phyloP scores from a whole-genome alignment of 768 basidiomycete genomes.

The Boletellus ananas region DNA sequence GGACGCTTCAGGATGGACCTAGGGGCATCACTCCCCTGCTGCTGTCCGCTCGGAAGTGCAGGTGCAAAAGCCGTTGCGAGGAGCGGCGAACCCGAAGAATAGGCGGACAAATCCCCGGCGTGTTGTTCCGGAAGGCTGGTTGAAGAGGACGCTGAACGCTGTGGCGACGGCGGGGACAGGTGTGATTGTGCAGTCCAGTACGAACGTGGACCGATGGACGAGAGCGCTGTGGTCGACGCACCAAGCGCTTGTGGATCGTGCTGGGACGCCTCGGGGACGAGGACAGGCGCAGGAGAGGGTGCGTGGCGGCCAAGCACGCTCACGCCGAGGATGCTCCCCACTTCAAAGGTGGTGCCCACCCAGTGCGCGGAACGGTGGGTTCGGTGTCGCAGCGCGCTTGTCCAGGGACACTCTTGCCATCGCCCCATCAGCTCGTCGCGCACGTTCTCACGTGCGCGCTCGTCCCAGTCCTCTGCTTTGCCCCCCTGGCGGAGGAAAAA shows the following conservation, averaged over 20 bases:
- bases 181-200: conserved; percentile 22
- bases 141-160: conserved; percentile 11
- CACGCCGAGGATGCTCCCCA: conserved; percentile 73
- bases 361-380: conserved; percentile 36
- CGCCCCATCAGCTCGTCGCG: conserved; percentile 54
- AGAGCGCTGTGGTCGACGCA: conserved; percentile 19
- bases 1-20: conserved; percentile 25
- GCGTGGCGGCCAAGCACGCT: conserved; percentile 43
- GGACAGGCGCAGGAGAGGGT: not conserved
- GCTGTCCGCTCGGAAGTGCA: conserved; percentile 7
- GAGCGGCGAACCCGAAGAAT: conserved; percentile 26
- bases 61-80: conserved; percentile 11
- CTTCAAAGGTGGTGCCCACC: conserved; percentile 74
- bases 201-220: conserved; percentile 21
- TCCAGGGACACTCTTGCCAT: conserved; percentile 73
- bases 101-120: conserved; percentile 9
- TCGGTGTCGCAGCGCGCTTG: conserved; percentile 37
- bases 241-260: conserved; percentile 3
- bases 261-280: conserved; percentile 1
- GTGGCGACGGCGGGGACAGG: conserved; percentile 11
- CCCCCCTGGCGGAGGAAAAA: conserved; percentile 68
- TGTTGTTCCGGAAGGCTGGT: conserved; percentile 12
- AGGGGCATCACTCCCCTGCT: conserved; percentile 12
- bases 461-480: conserved; percentile 62
- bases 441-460: conserved; percentile 45